Percentiles rank a stretch among this genome's conserved stretches.
phyloP scores from a whole-genome alignment of 345 rosid species.

The Anacardium occidentale region DNA sequence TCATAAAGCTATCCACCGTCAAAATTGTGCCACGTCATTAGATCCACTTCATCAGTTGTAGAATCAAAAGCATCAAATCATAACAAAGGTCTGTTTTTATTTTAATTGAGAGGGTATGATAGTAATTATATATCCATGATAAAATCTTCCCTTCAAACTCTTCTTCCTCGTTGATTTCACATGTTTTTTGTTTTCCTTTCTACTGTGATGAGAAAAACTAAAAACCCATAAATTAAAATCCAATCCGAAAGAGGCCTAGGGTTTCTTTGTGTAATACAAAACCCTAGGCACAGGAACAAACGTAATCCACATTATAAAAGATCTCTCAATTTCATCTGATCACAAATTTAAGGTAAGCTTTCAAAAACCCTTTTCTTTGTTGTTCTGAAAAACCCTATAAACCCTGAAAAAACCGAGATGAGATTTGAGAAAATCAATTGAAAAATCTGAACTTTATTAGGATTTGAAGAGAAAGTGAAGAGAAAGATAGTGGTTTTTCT shows the following conservation, averaged over 20 bases:
- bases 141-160: background rate
- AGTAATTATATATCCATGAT: background rate
- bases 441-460: background rate
- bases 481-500: constrained; percentile 15
- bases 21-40: background rate
- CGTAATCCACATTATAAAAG: constrained; percentile 8
- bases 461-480: background rate
- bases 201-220: background rate
- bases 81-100: background rate
- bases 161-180: constrained; percentile 1
- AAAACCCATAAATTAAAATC: constrained; percentile 18
- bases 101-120: background rate
- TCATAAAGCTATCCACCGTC: too few species aligned
- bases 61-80: background rate
- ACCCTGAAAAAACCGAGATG: background rate
- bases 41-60: background rate
- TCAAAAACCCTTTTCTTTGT: constrained; percentile 1
- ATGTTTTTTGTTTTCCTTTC: background rate
- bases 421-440: background rate
- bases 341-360: constrained; percentile 24
- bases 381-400: background rate
- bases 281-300: constrained; percentile 1
- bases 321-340: constrained; percentile 21
- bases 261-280: background rate
- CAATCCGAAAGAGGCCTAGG: constrained; percentile 14